These are phyloP conservation scores for Pholiota microspora DNA, from an alignment of 768 basidiomycete genomes.

Conservation along the genomic window DNA sequence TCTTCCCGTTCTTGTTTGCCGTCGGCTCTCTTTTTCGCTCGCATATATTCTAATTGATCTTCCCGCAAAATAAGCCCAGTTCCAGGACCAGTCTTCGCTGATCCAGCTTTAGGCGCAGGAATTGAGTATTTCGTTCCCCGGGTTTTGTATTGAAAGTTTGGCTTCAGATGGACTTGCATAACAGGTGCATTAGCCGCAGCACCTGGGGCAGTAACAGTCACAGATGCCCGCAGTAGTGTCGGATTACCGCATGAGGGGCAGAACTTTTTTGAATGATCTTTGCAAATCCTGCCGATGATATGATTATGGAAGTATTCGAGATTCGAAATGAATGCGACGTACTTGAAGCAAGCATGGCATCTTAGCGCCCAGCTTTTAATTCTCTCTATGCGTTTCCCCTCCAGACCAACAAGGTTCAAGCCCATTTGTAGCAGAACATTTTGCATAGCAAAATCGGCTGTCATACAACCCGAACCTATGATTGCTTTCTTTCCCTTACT, in stretches of 20 bases:
- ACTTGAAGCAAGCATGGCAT: slow-evolving; percentile 99
- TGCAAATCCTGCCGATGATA: slow-evolving; percentile 71
- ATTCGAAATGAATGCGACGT: slow-evolving; percentile 49
- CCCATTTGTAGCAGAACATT: slow-evolving; percentile 96
- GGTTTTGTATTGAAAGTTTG: slow-evolving; percentile 91
- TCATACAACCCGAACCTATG: slow-evolving; percentile 87
- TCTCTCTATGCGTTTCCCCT: slow-evolving; percentile 86
- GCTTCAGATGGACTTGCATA: slow-evolving; percentile 90
- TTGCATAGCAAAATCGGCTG: slow-evolving; percentile 99
- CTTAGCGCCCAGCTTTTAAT: slow-evolving; percentile 95
- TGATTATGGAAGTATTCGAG: slow-evolving; percentile 2
- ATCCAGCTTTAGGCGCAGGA: slow-evolving; percentile 85
- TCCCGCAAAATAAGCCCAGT: slow-evolving; percentile 88
- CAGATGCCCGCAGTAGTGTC: slow-evolving; percentile 86
- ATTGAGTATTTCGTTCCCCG: slow-evolving; percentile 94
- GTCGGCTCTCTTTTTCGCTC: slow-evolving; percentile 77
- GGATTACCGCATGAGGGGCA: slow-evolving; percentile 97
- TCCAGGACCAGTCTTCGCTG: slow-evolving; percentile 79
- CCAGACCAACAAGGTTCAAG: slow-evolving; percentile 81
- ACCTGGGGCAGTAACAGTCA: slow-evolving; percentile 72
- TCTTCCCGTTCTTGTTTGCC: slow-evolving; percentile 78
- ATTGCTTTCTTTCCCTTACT: slow-evolving; percentile 35
- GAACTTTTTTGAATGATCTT: slow-evolving; percentile 92
- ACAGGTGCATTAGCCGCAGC: slow-evolving; percentile 59
- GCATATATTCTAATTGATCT: slow-evolving; percentile 86